Evolutionary conservation across 1,284 basidiomycete genomes (phyloP).

Genomic region (Pseudozyma sp.): DNA sequence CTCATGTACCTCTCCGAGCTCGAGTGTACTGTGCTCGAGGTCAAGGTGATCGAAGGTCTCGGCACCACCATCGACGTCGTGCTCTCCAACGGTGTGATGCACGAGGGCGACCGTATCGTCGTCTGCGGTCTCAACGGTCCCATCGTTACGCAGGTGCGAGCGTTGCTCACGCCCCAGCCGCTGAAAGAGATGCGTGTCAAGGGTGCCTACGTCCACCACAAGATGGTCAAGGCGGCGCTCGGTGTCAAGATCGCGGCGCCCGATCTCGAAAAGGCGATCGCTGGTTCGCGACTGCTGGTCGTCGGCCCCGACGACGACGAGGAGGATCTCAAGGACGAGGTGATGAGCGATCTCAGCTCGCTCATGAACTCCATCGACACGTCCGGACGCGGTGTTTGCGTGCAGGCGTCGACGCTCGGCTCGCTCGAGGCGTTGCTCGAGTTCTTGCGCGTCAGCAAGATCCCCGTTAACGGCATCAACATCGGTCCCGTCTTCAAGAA

Average conservation of each 20-base stretch:
- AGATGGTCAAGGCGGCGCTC: constrained; percentile 95
- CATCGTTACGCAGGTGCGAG: constrained; percentile 94
- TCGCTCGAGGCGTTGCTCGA: constrained; percentile 96
- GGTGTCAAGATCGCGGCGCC: constrained; percentile 97
- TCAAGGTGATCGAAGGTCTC: constrained; percentile 98
- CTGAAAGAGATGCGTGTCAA: constrained; percentile 95
- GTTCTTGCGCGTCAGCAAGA: constrained; percentile 94
- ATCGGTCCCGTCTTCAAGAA: constrained; percentile 98
- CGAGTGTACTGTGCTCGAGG: constrained; percentile 98
- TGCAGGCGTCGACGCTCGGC: constrained; percentile 96
- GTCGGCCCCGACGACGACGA: constrained; percentile 94
- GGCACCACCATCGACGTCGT: constrained; percentile 99
- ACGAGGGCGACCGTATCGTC: constrained; percentile 93
- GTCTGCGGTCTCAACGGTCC: constrained; percentile 97
- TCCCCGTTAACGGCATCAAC: constrained; percentile 87
- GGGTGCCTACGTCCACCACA: constrained; percentile 97
- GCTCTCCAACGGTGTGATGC: constrained; percentile 91
- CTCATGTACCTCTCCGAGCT: constrained; percentile 98
- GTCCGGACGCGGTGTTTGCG: constrained; percentile 93
- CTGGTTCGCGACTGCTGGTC: constrained; percentile 92
- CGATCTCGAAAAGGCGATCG: constrained; percentile 98
- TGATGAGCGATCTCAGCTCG: constrained; percentile 94
- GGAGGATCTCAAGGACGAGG: constrained; percentile 91
- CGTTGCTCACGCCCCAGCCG: constrained; percentile 94
- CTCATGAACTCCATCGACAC: constrained; percentile 93